Evolutionary conservation across 805 yeast genomes (phyloP), one percentile per base, ranked within the genome.

Genomic region (Metschnikowia kofuensis): DNA sequence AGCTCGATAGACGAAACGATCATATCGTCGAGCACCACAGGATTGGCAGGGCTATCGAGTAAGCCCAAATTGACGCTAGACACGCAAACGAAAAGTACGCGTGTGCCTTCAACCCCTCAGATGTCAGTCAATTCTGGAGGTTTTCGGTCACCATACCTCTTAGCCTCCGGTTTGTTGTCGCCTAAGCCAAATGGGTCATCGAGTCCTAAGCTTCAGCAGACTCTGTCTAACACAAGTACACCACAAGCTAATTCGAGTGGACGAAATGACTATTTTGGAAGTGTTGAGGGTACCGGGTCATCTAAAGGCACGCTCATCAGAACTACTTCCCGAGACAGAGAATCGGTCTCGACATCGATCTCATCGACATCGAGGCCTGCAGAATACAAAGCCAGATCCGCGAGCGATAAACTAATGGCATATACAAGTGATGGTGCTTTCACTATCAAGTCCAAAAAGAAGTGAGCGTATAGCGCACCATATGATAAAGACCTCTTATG

Each of bases 101-200:
- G 65, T 28, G 66, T 74, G 3, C 77, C 79, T 1, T 58, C 67
- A 16, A 70, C 78, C 0, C 72, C 76, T 1, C 74, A 69, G 32
- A 58, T 35, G 47, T 58, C 63, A 7, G 45, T 45, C 26, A 44
- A 52, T 28, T 49, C 60, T 9, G 61, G 64, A 35, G 89, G 89
- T 0, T 79, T 85, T 61, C 77, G 84, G 0, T 83, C 89, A 7
- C 89, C 90, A 2, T 85, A 83, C 55, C 69, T 84, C 40, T 64
- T 84, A 50, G 86, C 88, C 0, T 79, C 87, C 0, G 88, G 87
- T 1, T 59, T 79, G 30, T 60, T 77, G 43, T 77, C 87, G 0
- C 85, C 87, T 1, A 76, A 73, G 42, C 56, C 46, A 26, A 49
- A 49, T 27, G 45, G 45, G 11, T 21, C 44, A 11, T 35, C 54